Conservation (phyloP, 2,329 filamentous ascomycete genomes). For the Cryphonectria naterciae region DNA sequence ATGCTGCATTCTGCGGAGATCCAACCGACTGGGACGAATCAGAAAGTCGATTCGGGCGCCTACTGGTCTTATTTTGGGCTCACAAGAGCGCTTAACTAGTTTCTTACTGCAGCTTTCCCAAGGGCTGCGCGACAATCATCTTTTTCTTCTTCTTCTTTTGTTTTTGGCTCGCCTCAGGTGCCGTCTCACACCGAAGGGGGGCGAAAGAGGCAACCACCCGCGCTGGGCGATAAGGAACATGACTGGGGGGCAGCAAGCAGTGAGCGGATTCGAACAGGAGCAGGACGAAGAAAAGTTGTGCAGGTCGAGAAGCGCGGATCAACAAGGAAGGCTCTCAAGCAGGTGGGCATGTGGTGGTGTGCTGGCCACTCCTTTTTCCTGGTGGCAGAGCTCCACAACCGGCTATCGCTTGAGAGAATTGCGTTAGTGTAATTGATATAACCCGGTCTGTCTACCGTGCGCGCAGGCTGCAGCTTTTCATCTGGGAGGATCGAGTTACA, state of each 20-base stretch:
- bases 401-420: neutral
- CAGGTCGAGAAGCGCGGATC: neutral
- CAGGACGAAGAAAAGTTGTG: neutral
- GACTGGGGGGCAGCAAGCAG: neutral
- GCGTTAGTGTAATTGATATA: neutral
- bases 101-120: neutral
- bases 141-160: too few relatives aligned
- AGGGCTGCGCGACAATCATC: neutral
- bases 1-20: neutral
- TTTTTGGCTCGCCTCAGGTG: neutral
- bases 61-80: neutral
- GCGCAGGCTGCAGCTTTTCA: neutral
- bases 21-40: neutral
- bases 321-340: neutral
- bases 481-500: neutral
- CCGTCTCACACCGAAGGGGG: neutral
- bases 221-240: neutral
- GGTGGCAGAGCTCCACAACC: neutral
- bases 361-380: neutral
- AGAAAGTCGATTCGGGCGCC: neutral
- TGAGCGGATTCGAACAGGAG: neutral
- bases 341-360: neutral
- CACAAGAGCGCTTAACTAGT: constrained; percentile 2
- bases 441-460: neutral
- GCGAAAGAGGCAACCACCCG: neutral